Evolutionary conservation across 2,329 filamentous ascomycete species (phyloP).

Genomic region (Sporothrix curviconia): DNA sequence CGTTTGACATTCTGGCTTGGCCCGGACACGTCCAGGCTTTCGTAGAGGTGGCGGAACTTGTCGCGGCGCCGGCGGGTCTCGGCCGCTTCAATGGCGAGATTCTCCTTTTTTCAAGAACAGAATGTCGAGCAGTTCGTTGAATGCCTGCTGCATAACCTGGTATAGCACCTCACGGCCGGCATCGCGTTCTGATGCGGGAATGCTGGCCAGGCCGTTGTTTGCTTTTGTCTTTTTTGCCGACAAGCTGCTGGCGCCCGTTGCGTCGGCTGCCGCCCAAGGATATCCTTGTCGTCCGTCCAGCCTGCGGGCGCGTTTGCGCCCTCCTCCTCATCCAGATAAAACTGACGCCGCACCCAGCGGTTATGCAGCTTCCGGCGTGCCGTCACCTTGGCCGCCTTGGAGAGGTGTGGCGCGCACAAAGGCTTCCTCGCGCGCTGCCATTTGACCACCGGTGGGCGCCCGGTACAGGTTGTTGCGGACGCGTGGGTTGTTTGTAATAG

Average conservation of each 20-base stretch:
- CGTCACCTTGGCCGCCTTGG: slow-evolving; percentile 33
- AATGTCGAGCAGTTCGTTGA: slow-evolving; percentile 84
- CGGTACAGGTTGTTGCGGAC: neutral
- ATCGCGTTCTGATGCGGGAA: slow-evolving; percentile 74
- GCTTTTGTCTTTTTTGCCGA: slow-evolving; percentile 50
- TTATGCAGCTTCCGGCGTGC: slow-evolving; percentile 55
- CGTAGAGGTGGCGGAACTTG: slow-evolving; percentile 45
- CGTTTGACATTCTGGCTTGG: too few relatives aligned
- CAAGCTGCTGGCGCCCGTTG: slow-evolving; percentile 47
- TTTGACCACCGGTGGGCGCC: slow-evolving; percentile 13
- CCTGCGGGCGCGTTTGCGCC: slow-evolving; percentile 58
- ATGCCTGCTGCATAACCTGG: slow-evolving; percentile 82
- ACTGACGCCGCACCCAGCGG: slow-evolving; percentile 69
- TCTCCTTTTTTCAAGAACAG: slow-evolving; percentile 79
- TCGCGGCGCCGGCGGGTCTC: slow-evolving; percentile 57
- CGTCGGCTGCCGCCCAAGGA: too few relatives aligned
- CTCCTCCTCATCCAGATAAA: slow-evolving; percentile 82
- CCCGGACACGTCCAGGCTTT: slow-evolving; percentile 34
- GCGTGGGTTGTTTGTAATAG: neutral
- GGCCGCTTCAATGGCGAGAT: slow-evolving; percentile 62
- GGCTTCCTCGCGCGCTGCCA: slow-evolving; percentile 32
- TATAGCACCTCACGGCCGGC: slow-evolving; percentile 85
- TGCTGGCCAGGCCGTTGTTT: slow-evolving; percentile 56
- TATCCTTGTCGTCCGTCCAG: slow-evolving; percentile 56
- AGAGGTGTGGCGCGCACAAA: slow-evolving; percentile 27